phyloP scores from a whole-genome alignment of 805 yeast genomes.

The Saturnispora sekii region DNA sequence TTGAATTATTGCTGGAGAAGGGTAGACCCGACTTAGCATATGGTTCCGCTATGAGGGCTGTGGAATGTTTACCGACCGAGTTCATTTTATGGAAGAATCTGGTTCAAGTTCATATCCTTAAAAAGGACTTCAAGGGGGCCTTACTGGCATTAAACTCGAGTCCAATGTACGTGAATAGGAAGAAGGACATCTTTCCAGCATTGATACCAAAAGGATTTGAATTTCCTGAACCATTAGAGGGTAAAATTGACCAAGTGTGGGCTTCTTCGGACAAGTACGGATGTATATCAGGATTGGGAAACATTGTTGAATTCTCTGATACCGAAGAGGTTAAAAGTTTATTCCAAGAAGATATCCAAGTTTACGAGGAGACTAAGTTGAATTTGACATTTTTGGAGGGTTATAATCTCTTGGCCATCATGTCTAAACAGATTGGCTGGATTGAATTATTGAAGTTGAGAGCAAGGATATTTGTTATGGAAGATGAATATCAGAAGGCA shows the following conservation, averaged over 20 bases:
- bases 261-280: constrained; percentile 25
- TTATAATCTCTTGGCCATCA: constrained; percentile 60
- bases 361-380: constrained; percentile 40
- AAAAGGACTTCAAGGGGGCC: constrained; percentile 48
- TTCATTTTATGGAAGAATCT: constrained; percentile 64
- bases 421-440: constrained; percentile 75
- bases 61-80: constrained; percentile 64
- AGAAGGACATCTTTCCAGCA: constrained; percentile 36
- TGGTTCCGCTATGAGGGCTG: constrained; percentile 48
- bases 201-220: constrained; percentile 35
- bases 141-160: constrained; percentile 61
- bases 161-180: constrained; percentile 50
- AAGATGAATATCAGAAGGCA: constrained; percentile 44
- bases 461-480: constrained; percentile 73
- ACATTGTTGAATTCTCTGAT: constrained; percentile 26
- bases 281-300: constrained; percentile 26
- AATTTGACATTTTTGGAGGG: constrained; percentile 48
- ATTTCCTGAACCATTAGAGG: constrained; percentile 46
- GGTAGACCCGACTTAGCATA: constrained; percentile 46
- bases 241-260: constrained; percentile 43
- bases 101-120: constrained; percentile 48
- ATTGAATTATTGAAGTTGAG: constrained; percentile 57
- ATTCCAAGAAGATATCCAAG: constrained; percentile 39
- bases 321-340: constrained; percentile 30
- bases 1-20: constrained; percentile 50